A percentile compares a stretch with the other conserved stretches of the same genome.
phyloP scores from a whole-genome alignment of 2,329 filamentous ascomycete genomes.

The Fusarium aywerte region DNA sequence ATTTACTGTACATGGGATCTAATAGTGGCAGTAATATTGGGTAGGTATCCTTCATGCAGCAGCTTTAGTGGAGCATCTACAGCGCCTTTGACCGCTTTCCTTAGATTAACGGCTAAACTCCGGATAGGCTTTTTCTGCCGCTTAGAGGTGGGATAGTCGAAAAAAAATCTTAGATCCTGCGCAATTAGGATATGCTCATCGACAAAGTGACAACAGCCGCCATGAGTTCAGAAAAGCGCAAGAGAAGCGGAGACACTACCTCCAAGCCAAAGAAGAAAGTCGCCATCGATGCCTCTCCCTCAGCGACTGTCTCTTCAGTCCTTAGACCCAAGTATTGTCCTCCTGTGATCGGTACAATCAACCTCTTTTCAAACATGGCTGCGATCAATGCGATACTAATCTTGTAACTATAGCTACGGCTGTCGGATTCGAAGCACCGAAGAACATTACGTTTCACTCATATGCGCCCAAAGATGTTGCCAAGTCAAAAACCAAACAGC shows the following conservation, averaged over 20 bases:
- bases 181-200: slow-evolving; percentile 7
- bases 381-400: slow-evolving; percentile 35
- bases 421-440: slow-evolving; percentile 52
- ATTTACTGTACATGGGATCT: not conserved
- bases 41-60: not conserved
- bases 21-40: no score
- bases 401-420: slow-evolving; percentile 47
- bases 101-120: slow-evolving; percentile 39
- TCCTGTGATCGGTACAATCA: slow-evolving; percentile 62
- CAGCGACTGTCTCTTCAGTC: slow-evolving; percentile 60
- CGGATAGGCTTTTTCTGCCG: not conserved
- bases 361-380: not conserved
- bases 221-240: slow-evolving; percentile 61
- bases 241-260: slow-evolving; percentile 58
- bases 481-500: slow-evolving; percentile 52
- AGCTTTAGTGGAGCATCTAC: not conserved
- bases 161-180: slow-evolving; percentile 46
- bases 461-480: slow-evolving; percentile 57
- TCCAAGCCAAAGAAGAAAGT: slow-evolving; percentile 64
- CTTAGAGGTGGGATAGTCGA: slow-evolving; percentile 10
- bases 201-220: slow-evolving; percentile 19
- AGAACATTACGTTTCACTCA: slow-evolving; percentile 57
- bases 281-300: slow-evolving; percentile 55
- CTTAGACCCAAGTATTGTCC: slow-evolving; percentile 59
- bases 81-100: slow-evolving; percentile 38